These are phyloP conservation scores for Geranomyces michiganensis DNA, from an alignment of 192 early-diverging fungal species.

Conservation along the genomic window DNA sequence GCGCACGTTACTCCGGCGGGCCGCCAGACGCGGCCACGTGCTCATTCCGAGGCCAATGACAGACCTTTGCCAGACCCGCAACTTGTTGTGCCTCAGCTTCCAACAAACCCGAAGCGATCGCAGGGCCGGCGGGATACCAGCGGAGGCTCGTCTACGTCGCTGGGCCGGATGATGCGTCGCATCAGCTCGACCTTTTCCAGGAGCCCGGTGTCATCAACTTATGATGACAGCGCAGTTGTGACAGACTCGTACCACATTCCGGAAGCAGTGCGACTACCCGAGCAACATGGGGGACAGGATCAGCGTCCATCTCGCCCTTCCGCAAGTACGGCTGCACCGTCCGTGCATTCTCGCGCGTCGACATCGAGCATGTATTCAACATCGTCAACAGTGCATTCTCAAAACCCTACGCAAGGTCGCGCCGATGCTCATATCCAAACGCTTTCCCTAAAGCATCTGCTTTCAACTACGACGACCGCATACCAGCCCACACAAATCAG, in stretches of 20 bases:
- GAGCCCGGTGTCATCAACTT: background rate
- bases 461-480: slow-evolving; percentile 47
- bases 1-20: background rate
- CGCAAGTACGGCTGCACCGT: background rate
- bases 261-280: slow-evolving; percentile 10
- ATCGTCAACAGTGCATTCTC: background rate
- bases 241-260: slow-evolving; percentile 1
- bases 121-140: background rate
- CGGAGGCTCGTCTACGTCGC: slow-evolving; percentile 4
- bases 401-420: slow-evolving; percentile 26
- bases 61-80: background rate
- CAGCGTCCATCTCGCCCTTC: background rate
- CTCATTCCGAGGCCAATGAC: background rate
- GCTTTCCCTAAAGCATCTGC: slow-evolving; percentile 44
- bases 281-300: background rate
- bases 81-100: background rate
- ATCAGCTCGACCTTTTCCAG: background rate
- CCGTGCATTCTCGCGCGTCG: background rate
- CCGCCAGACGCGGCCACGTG: background rate
- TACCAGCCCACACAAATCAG: slow-evolving; percentile 47
- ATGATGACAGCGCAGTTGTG: background rate
- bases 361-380: slow-evolving; percentile 13
- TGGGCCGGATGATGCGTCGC: slow-evolving; percentile 17
- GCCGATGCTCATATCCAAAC: slow-evolving; percentile 46
- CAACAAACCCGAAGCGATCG: background rate